These are phyloP conservation scores for Dendrobium nobile DNA, from an alignment of 106 monocot genomes.

Conservation along the genomic window DNA sequence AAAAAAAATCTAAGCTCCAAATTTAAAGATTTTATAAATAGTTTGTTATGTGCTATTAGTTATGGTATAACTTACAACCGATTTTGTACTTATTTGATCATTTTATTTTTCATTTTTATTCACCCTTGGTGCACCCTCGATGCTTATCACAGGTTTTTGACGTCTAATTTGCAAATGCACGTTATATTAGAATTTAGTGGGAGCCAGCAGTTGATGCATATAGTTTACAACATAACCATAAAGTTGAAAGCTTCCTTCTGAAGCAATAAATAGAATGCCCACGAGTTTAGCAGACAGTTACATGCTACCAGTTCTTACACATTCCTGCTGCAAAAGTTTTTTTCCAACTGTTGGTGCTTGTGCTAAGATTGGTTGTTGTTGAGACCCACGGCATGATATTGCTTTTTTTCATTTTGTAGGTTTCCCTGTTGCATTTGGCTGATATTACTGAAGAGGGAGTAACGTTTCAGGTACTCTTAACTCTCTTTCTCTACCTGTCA, in stretches of 20 bases:
- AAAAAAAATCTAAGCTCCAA: not conserved
- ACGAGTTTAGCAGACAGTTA: not conserved
- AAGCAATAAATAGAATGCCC: not conserved
- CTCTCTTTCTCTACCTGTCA: not conserved
- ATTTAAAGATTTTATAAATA: not conserved
- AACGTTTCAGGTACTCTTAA: conserved; percentile 78
- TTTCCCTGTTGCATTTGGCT: conserved; percentile 96
- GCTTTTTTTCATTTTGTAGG: conserved; percentile 35
- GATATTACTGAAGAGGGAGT: conserved; percentile 98
- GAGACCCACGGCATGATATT: not conserved
- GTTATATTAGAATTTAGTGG: not conserved
- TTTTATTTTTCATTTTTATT: not conserved
- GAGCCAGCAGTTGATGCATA: not conserved
- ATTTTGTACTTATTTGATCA: not conserved
- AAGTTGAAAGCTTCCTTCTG: not conserved
- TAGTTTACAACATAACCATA: not conserved
- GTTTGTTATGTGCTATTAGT: not conserved
- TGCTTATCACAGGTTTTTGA: not conserved
- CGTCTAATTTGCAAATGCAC: not conserved
- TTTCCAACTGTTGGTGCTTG: not conserved
- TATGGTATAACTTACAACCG: not conserved
- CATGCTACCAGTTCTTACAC: not conserved
- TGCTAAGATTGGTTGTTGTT: not conserved
- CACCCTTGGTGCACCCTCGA: not conserved
- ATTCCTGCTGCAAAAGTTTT: not conserved